These are phyloP conservation scores for Dothideomycetes sp. DNA, from an alignment of 2,329 filamentous ascomycete genomes.

Conservation along the genomic window DNA sequence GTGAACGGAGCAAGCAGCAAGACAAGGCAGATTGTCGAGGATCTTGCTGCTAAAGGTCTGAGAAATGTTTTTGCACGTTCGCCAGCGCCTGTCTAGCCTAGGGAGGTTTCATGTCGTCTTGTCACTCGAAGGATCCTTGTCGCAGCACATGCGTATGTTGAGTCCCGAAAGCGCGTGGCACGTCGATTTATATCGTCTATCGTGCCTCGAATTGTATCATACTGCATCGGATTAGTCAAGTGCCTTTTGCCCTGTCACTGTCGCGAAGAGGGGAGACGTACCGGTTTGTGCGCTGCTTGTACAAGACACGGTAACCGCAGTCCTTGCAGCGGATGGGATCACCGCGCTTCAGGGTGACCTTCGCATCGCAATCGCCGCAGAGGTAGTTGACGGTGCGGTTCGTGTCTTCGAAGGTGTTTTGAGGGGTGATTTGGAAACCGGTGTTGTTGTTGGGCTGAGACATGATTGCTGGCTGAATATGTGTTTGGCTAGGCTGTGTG, in stretches of 20 bases:
- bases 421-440: conserved; percentile 35
- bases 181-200: too few relatives aligned
- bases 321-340: conserved; percentile 82
- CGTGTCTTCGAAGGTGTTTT: conserved; percentile 38
- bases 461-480: conserved; percentile 3
- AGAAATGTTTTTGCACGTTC: too few relatives aligned
- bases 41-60: too few relatives aligned
- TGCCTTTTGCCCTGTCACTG: not conserved
- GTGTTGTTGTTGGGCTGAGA: conserved; percentile 5
- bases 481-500: not conserved
- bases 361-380: conserved; percentile 77
- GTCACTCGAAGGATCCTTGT: too few relatives aligned
- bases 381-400: conserved; percentile 40
- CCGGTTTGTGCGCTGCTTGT: conserved; percentile 97
- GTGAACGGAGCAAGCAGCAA: too few relatives aligned
- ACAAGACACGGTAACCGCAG: conserved; percentile 90
- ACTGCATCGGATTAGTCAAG: conserved; percentile 36
- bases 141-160: too few relatives aligned
- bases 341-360: conserved; percentile 64
- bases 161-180: too few relatives aligned
- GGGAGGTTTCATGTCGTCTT: too few relatives aligned
- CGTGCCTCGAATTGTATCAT: conserved; percentile 99
- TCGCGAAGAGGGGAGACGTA: conserved; percentile 36
- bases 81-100: too few relatives aligned
- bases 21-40: too few relatives aligned